Conservation (phyloP, 1,284 basidiomycete genomes). For the Stygiomarasmius scandens region DNA sequence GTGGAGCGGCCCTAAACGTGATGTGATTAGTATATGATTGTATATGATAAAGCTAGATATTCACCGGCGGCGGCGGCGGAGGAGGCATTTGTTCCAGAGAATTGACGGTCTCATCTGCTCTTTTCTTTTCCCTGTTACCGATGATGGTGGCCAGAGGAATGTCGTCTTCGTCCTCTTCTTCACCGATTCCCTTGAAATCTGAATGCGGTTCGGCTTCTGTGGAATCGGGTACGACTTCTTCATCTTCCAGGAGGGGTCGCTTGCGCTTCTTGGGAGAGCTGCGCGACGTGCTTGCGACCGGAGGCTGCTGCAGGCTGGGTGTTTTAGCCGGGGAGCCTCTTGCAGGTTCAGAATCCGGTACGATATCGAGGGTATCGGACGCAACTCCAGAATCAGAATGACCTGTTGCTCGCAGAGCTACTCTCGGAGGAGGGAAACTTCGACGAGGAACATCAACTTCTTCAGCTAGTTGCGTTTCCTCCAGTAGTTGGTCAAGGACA, state of each 20-base stretch:
- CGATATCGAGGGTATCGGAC: conserved; percentile 36
- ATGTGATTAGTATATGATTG: neutral
- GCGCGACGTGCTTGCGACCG: neutral
- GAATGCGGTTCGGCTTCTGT: conserved; percentile 1
- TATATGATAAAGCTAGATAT: neutral
- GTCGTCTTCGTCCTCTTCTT: conserved; percentile 43
- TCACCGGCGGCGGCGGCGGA: neutral
- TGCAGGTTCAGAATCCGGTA: conserved; percentile 61
- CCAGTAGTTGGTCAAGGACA: neutral
- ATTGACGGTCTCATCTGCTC: conserved; percentile 14
- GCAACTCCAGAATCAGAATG: neutral
- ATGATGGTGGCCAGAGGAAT: conserved; percentile 40
- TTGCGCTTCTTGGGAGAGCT: neutral
- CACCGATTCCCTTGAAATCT: conserved; percentile 30
- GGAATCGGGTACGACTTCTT: conserved; percentile 32
- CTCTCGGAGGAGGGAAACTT: neutral
- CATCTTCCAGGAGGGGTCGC: neutral
- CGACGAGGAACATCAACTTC: neutral
- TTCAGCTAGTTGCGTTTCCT: neutral
- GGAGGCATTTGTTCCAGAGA: conserved; percentile 6
- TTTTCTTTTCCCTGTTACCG: conserved; percentile 18
- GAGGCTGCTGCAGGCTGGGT: neutral
- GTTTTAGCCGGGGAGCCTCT: neutral
- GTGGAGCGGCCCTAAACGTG: neutral
- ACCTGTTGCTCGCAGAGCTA: neutral